A percentile compares a stretch with the other conserved stretches of the same genome.
Conservation (phyloP, 1,284 basidiomycete genomes). For the Boletellus sp. region DNA sequence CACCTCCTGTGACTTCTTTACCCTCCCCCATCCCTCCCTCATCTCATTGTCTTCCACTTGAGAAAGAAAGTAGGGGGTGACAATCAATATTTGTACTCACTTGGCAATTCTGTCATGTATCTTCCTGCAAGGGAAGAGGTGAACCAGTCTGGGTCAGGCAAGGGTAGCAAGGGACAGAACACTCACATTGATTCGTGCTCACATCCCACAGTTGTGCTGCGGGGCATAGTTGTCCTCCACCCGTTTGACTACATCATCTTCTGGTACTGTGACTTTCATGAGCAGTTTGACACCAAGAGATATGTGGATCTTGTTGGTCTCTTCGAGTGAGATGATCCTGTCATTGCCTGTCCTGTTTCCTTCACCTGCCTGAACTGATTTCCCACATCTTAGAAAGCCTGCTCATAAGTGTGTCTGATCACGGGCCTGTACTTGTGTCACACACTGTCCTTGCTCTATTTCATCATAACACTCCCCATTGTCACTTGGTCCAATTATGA, state of each 20-base stretch:
- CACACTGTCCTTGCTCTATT: no score
- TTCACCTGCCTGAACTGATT: no score
- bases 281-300: constrained; percentile 93
- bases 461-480: no score
- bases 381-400: no score
- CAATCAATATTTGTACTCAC: constrained; percentile 55
- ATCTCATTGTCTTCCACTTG: no score
- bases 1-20: no score
- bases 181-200: constrained; percentile 77
- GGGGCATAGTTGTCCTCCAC: constrained; percentile 85
- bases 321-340: constrained; percentile 91
- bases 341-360: no score
- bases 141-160: constrained; percentile 26
- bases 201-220: constrained; percentile 64
- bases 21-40: no score
- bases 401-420: no score
- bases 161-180: constrained; percentile 9
- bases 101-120: constrained; percentile 82
- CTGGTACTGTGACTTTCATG: constrained; percentile 67
- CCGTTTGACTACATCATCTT: constrained; percentile 68
- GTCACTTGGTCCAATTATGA: no score
- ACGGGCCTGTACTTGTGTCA: no score
- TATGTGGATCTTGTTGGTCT: constrained; percentile 97
- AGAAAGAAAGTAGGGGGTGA: constrained; percentile 38
- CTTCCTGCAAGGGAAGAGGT: constrained; percentile 45